Evolutionary conservation across 208 protist species (phyloP).

Genomic region (Trypanosoma scelopori): DNA sequence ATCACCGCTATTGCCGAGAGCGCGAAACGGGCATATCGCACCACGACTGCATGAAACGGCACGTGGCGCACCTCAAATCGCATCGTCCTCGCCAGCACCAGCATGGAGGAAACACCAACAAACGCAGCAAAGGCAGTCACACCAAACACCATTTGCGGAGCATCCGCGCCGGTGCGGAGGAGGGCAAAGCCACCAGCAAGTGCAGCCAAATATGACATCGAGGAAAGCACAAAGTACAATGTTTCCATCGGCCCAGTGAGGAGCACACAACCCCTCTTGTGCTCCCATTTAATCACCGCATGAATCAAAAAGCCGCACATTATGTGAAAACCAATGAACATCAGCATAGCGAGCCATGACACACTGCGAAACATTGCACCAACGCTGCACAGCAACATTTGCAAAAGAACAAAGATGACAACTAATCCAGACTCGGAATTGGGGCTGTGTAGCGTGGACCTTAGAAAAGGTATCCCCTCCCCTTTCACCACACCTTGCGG

Average conservation of each 20-base stretch:
- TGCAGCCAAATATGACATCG: slow-evolving; percentile 34
- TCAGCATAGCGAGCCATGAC: slow-evolving; percentile 11
- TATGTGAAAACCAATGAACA: slow-evolving; percentile 46
- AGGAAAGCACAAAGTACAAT: slow-evolving; percentile 39
- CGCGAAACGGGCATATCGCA: slow-evolving; percentile 36
- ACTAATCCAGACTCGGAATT: slow-evolving; percentile 67
- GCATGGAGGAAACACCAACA: slow-evolving; percentile 22
- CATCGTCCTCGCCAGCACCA: slow-evolving; percentile 63
- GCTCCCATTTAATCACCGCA: slow-evolving; percentile 41
- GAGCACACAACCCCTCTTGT: slow-evolving; percentile 35
- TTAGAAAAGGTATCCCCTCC: slow-evolving; percentile 16
- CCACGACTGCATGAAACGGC: slow-evolving; percentile 30
- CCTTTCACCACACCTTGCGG: neutral
- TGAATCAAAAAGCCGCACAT: slow-evolving; percentile 49
- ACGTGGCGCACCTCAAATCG: slow-evolving; percentile 20
- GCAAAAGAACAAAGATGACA: slow-evolving; percentile 39
- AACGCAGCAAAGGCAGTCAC: slow-evolving; percentile 25
- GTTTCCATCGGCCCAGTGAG: slow-evolving; percentile 38
- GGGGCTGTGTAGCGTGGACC: slow-evolving; percentile 41
- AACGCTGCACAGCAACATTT: slow-evolving; percentile 36
- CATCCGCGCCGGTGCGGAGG: slow-evolving; percentile 18
- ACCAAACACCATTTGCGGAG: slow-evolving; percentile 19
- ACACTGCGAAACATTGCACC: slow-evolving; percentile 30
- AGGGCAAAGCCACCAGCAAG: slow-evolving; percentile 21
- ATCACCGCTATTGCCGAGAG: slow-evolving; percentile 28